phyloP scores from a whole-genome alignment of 306 rosid species.

The Prosopis cineraria region DNA sequence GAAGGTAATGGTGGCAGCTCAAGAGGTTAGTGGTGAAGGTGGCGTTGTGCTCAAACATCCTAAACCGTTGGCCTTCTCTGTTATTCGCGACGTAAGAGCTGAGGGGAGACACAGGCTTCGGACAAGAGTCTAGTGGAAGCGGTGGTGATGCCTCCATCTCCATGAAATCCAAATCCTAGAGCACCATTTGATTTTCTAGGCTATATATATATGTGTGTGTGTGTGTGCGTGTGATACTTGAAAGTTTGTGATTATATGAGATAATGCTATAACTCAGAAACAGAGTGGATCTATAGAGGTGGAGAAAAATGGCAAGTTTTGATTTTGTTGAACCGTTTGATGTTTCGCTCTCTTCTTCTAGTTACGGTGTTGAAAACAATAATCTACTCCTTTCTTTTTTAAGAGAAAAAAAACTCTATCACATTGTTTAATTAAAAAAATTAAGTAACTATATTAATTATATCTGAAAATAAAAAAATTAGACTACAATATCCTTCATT shows the following conservation, averaged over 20 bases:
- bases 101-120: constrained; percentile 51
- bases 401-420: no score
- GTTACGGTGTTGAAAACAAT: no score
- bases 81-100: constrained; percentile 52
- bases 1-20: constrained; percentile 94
- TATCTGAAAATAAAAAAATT: no score
- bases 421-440: no score
- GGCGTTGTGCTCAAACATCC: constrained; percentile 70
- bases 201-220: constrained; percentile 1
- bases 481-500: no score
- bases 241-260: not conserved
- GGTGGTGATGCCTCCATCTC: constrained; percentile 51
- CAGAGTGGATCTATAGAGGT: not conserved
- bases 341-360: no score
- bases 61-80: constrained; percentile 75
- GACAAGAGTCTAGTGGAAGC: constrained; percentile 23
- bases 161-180: not conserved
- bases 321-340: no score
- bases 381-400: no score
- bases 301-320: constrained; percentile 22
- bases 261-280: not conserved
- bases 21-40: constrained; percentile 94
- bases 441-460: no score
- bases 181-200: not conserved
- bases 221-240: not conserved